Evolutionary conservation across 2,329 filamentous ascomycete species (phyloP).

Genomic region (Talaromyces sp.): DNA sequence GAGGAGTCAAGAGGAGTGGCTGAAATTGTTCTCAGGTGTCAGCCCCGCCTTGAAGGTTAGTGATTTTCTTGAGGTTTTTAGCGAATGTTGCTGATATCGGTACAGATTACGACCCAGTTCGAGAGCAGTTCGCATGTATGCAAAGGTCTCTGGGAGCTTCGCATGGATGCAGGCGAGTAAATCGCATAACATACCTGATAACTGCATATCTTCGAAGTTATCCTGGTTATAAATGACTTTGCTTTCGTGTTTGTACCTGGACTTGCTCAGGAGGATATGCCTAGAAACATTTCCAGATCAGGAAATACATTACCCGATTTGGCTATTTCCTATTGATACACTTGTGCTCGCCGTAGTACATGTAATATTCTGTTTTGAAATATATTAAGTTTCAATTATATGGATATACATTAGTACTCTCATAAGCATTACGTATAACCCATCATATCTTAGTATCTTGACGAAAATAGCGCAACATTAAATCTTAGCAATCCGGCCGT

Average conservation of each 20-base stretch:
- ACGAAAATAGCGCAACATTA: too few relatives aligned
- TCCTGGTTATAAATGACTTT: too few relatives aligned
- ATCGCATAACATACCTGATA: background rate
- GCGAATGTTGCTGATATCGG: background rate
- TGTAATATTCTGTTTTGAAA: too few relatives aligned
- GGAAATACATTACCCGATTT: background rate
- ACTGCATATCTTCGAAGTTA: too few relatives aligned
- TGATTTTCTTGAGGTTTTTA: background rate
- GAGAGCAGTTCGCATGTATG: background rate
- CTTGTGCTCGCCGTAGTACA: background rate
- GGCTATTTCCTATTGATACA: background rate
- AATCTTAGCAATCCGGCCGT: too few relatives aligned
- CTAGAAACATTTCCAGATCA: background rate
- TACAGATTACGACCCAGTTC: background rate
- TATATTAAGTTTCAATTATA: too few relatives aligned
- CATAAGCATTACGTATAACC: too few relatives aligned
- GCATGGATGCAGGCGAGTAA: background rate
- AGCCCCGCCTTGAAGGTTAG: background rate
- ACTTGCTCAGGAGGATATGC: background rate
- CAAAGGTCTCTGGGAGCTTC: background rate
- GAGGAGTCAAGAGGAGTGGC: constrained; percentile 16
- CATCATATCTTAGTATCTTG: too few relatives aligned
- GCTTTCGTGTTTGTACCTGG: too few relatives aligned
- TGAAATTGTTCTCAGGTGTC: constrained; percentile 7
- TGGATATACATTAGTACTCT: too few relatives aligned